These are phyloP conservation scores for Hippophae gyantsensis DNA, from an alignment of 306 rosid species.

Conservation along the genomic window DNA sequence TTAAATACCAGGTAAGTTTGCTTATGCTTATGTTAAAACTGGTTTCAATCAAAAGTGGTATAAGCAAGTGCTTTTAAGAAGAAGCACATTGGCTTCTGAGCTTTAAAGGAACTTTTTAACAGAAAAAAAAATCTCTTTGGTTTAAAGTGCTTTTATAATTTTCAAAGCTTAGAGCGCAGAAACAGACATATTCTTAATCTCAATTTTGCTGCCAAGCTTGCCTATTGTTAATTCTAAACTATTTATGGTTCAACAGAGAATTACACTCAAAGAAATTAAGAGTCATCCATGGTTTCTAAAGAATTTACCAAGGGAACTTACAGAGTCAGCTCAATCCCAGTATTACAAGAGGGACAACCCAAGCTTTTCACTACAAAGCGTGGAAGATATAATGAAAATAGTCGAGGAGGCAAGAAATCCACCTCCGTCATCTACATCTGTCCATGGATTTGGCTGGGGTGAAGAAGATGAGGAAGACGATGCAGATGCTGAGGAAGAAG, in stretches of 20 bases:
- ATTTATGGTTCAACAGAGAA: slow-evolving; percentile 41
- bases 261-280: slow-evolving; percentile 60
- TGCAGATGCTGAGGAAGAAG: slow-evolving; percentile 32
- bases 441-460: slow-evolving; percentile 59
- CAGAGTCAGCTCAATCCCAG: slow-evolving; percentile 54
- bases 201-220: neutral
- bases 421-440: slow-evolving; percentile 41
- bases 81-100: no score
- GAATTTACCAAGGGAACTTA: slow-evolving; percentile 75
- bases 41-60: no score
- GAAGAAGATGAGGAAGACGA: slow-evolving; percentile 36
- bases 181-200: neutral
- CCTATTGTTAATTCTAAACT: neutral
- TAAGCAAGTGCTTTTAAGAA: no score
- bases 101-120: no score
- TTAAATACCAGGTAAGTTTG: no score
- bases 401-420: slow-evolving; percentile 70
- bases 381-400: slow-evolving; percentile 62
- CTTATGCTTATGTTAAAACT: no score
- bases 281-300: slow-evolving; percentile 78
- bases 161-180: neutral
- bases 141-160: no score
- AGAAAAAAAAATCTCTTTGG: no score
- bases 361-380: slow-evolving; percentile 51
- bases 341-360: slow-evolving; percentile 63